These are phyloP conservation scores for Cladophialophora bantiana DNA, from an alignment of 2,329 filamentous ascomycete species.

Conservation along the genomic window DNA sequence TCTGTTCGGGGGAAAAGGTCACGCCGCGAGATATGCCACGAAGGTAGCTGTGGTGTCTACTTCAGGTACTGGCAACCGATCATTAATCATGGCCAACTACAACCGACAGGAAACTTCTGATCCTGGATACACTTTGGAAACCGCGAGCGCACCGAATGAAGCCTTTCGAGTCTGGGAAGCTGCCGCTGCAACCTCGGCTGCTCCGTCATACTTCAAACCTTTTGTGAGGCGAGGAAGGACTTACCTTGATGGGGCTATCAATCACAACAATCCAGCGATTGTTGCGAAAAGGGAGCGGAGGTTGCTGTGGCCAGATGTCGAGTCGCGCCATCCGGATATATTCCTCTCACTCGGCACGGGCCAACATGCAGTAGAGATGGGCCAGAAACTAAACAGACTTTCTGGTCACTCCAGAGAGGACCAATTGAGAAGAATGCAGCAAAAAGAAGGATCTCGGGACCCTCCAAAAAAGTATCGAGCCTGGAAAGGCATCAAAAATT, in stretches of 20 bases:
- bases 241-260: conserved; percentile 2
- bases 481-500: conserved; percentile 1
- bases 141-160: not conserved
- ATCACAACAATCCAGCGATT: conserved; percentile 1
- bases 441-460: not conserved
- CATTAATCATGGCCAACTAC: conserved; percentile 8
- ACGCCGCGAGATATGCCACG: not conserved
- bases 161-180: conserved; percentile 4
- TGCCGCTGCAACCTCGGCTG: not conserved
- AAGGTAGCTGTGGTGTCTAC: conserved; percentile 7
- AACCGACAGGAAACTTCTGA: conserved; percentile 2
- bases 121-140: conserved; percentile 2
- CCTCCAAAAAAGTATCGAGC: not conserved
- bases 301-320: conserved; percentile 4
- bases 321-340: not conserved
- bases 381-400: not conserved
- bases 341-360: conserved; percentile 1
- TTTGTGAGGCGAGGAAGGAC: conserved; percentile 3
- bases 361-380: not conserved
- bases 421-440: not conserved
- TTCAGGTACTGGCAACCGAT: not conserved
- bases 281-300: conserved; percentile 1
- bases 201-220: conserved; percentile 4
- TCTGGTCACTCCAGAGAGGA: conserved; percentile 3
- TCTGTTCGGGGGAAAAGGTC: not conserved